A percentile compares a stretch with the other conserved stretches of the same genome.
phyloP scores from a whole-genome alignment of 1,139 yeast genomes.

The Kodamaea sp. region DNA sequence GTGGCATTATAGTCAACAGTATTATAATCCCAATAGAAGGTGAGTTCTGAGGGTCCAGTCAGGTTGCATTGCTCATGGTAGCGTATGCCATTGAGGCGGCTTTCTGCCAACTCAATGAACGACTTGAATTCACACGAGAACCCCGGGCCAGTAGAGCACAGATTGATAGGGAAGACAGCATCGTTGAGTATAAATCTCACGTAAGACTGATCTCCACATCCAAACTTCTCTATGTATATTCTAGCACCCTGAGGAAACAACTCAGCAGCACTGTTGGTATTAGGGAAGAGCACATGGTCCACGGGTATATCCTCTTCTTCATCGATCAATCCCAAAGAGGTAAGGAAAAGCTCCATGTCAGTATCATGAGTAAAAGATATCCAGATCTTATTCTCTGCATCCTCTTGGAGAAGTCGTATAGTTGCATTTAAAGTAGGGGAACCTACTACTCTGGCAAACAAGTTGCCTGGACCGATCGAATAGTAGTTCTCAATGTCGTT shows the following conservation, averaged over 20 bases:
- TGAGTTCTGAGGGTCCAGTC: conserved; percentile 9
- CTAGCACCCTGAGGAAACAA: conserved; percentile 60
- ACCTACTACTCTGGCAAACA: conserved; percentile 26
- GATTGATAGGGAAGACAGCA: conserved; percentile 55
- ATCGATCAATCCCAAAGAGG: conserved; percentile 52
- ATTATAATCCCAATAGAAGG: conserved; percentile 17
- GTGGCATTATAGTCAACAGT: conserved; percentile 8
- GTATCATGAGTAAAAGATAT: conserved; percentile 62
- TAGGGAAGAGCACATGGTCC: conserved; percentile 36
- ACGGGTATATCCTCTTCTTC: conserved; percentile 32
- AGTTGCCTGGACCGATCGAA: conserved; percentile 23
- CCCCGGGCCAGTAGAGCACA: conserved; percentile 57
- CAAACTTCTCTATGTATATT: conserved; percentile 48
- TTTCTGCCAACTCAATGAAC: conserved; percentile 34
- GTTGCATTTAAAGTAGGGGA: conserved; percentile 35
- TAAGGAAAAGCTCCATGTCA: conserved; percentile 50
- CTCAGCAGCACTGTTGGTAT: conserved; percentile 48
- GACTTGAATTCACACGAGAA: conserved; percentile 53
- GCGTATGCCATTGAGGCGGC: conserved; percentile 27
- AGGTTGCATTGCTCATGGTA: conserved; percentile 32
- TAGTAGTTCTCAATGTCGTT: conserved; percentile 45
- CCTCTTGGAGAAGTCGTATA: conserved; percentile 29
- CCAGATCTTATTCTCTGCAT: conserved; percentile 34
- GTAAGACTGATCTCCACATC: conserved; percentile 39
- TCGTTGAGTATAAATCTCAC: conserved; percentile 56